Conservation (phyloP, 805 yeast species). For the Blastobotrys chiropterorum region DNA sequence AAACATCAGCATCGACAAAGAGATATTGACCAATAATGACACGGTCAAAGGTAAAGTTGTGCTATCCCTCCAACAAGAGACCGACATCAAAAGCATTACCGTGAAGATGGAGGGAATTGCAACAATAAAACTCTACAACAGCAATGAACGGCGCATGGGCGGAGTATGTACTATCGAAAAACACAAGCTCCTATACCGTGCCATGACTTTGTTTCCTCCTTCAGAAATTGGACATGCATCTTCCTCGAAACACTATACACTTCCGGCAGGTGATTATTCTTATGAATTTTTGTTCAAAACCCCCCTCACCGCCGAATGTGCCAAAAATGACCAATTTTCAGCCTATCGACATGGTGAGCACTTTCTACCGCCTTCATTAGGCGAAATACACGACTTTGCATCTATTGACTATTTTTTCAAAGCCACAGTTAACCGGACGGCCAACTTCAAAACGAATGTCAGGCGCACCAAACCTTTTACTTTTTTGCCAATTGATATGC, state of each 20-base stretch:
- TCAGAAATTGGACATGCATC: slow-evolving; percentile 17
- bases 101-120: slow-evolving; percentile 30
- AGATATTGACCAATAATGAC: slow-evolving; percentile 15
- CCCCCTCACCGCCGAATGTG: slow-evolving; percentile 23
- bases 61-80: slow-evolving; percentile 21
- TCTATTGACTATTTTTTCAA: slow-evolving; percentile 48
- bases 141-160: too few relatives aligned
- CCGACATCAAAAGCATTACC: slow-evolving; percentile 23
- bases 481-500: slow-evolving; percentile 40
- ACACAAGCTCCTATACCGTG: slow-evolving; percentile 26
- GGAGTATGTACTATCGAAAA: too few relatives aligned
- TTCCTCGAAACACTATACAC: slow-evolving; percentile 24
- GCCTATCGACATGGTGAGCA: neutral
- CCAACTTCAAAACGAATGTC: slow-evolving; percentile 42
- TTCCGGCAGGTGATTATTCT: slow-evolving; percentile 30
- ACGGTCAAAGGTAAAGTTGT: slow-evolving; percentile 23
- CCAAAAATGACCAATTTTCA: neutral
- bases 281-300: slow-evolving; percentile 31
- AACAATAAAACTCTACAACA: slow-evolving; percentile 16
- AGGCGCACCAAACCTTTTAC: slow-evolving; percentile 45
- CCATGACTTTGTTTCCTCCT: slow-evolving; percentile 33
- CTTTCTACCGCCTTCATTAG: slow-evolving; percentile 30
- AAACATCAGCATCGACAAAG: neutral
- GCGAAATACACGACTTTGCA: slow-evolving; percentile 21
- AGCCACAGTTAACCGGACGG: slow-evolving; percentile 51